Conservation (phyloP, 257 asterid genomes). For the Fraxinus anomala region DNA sequence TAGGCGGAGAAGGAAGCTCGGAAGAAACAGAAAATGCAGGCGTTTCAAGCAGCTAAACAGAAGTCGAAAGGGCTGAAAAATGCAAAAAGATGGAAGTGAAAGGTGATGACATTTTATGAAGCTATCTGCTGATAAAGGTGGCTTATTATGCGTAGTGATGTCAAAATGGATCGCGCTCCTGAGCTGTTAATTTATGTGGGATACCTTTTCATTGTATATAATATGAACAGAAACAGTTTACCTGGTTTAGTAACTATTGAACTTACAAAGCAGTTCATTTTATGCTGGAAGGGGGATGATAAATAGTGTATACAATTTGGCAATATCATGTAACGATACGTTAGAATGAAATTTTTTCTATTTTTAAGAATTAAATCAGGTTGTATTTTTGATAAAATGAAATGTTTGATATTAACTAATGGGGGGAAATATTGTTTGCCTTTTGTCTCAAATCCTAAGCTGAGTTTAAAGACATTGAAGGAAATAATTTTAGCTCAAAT, state of each 20-base stretch:
- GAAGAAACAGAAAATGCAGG: constrained; percentile 92
- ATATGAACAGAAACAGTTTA: background rate
- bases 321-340: background rate
- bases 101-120: background rate
- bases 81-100: constrained; percentile 85
- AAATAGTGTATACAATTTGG: background rate
- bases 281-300: background rate
- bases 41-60: constrained; percentile 96
- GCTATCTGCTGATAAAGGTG: background rate
- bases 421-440: too few relatives aligned
- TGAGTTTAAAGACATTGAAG: background rate
- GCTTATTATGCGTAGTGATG: background rate
- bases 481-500: background rate
- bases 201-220: background rate
- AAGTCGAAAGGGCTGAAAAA: constrained; percentile 74
- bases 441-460: background rate
- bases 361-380: background rate
- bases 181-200: background rate
- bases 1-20: constrained; percentile 92
- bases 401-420: too few relatives aligned
- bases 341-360: background rate
- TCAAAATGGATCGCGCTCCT: background rate
- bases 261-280: background rate
- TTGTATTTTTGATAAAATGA: too few relatives aligned
- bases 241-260: background rate